These are phyloP conservation scores for Populus tomentosa DNA, from an alignment of 441 rosid genomes.

Conservation along the genomic window DNA sequence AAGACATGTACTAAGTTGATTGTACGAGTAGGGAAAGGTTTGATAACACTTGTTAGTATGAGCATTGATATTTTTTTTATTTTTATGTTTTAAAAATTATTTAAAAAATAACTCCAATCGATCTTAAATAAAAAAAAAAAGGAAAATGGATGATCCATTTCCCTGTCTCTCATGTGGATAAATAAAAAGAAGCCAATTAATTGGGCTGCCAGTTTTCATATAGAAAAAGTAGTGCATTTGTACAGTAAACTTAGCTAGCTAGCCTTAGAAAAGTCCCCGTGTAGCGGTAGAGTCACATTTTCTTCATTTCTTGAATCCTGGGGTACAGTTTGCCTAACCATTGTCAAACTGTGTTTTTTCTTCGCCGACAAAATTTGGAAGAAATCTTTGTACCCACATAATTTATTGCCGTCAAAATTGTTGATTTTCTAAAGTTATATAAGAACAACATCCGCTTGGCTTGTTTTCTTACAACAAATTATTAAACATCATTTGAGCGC, in stretches of 20 bases:
- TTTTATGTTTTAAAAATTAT: no score
- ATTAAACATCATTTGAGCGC: not conserved
- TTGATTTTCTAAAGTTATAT: conserved; percentile 7
- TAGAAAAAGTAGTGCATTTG: not conserved
- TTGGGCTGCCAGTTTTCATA: not conserved
- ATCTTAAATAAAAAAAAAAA: no score
- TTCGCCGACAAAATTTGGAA: conserved; percentile 3
- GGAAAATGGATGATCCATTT: not conserved
- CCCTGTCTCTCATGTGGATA: not conserved
- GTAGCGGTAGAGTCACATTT: not conserved
- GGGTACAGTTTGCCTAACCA: not conserved
- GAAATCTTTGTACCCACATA: conserved; percentile 23
- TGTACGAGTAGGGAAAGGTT: no score
- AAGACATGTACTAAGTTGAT: no score
- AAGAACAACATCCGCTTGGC: conserved; percentile 6
- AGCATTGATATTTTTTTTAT: not conserved
- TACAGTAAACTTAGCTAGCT: not conserved
- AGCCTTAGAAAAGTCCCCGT: not conserved
- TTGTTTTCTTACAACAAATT: not conserved
- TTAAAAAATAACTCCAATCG: no score
- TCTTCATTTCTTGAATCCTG: conserved; percentile 22
- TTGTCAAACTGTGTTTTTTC: not conserved
- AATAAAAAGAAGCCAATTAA: not conserved
- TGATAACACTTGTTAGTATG: no score
- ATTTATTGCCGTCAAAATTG: conserved; percentile 18